Evolutionary conservation across 176 grass and related monocot species (phyloP).

Genomic region (Sorghum bicolor): DNA sequence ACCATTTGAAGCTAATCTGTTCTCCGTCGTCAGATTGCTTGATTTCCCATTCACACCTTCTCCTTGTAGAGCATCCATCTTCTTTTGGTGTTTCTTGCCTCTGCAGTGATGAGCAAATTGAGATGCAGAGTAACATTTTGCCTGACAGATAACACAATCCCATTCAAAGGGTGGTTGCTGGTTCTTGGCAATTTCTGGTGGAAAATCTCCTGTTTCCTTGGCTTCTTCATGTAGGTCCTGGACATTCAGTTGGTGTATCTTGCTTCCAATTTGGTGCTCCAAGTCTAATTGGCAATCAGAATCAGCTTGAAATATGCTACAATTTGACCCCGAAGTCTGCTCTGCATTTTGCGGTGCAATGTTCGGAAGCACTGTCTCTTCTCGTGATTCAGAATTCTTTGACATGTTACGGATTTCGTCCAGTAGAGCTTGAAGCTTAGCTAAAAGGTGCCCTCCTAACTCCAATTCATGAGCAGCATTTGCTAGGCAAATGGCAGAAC

Average conservation of each 20-base stretch:
- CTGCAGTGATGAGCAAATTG: too few relatives aligned
- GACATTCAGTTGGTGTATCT: conserved; percentile 9
- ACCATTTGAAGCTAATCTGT: too few relatives aligned
- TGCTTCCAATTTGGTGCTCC: not conserved
- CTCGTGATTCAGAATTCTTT: not conserved
- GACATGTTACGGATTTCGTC: conserved; percentile 7
- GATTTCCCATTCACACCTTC: too few relatives aligned
- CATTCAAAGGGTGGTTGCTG: not conserved
- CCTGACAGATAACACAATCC: too few relatives aligned
- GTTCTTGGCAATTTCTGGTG: not conserved
- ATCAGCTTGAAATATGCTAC: conserved; percentile 10
- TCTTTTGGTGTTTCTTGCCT: too few relatives aligned
- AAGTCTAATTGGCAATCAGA: not conserved
- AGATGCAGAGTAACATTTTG: too few relatives aligned
- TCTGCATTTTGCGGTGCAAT: not conserved
- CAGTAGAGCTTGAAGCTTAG: not conserved
- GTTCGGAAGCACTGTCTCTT: not conserved
- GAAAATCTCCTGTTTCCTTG: not conserved
- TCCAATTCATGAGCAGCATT: not conserved
- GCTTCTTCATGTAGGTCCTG: not conserved
- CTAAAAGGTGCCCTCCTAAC: not conserved
- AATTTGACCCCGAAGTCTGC: not conserved
- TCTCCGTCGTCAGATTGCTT: too few relatives aligned
- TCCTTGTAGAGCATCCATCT: too few relatives aligned
- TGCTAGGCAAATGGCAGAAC: not conserved